Conservation (phyloP, 345 rosid genomes). For the Eucalyptus pauciflora region DNA sequence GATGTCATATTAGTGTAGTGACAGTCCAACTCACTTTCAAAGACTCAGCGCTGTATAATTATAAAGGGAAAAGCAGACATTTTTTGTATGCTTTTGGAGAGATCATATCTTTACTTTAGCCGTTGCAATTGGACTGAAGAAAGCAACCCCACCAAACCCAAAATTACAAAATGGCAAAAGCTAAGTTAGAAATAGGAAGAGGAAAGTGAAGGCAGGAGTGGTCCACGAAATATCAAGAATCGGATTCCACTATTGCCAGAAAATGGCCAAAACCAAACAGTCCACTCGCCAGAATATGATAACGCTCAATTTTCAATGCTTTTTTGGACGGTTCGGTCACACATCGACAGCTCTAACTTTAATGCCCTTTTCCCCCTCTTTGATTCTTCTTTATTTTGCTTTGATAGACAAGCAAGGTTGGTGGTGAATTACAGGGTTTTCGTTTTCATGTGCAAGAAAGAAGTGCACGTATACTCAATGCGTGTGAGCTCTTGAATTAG, state of each 20-base stretch:
- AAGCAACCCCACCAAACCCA: not conserved
- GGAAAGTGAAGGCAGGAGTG: not conserved
- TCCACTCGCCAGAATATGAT: not conserved
- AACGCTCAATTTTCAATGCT: not conserved
- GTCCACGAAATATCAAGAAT: not conserved
- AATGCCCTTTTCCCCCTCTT: not conserved
- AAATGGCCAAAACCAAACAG: not conserved
- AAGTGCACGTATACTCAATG: not conserved
- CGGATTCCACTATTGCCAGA: not conserved
- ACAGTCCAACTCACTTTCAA: not conserved
- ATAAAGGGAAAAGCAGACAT: not conserved
- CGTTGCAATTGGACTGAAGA: not conserved
- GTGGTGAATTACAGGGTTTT: not conserved
- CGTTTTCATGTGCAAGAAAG: not conserved
- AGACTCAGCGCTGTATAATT: not conserved
- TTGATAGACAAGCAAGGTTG: not conserved
- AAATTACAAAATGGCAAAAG: not conserved
- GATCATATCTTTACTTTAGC: not conserved
- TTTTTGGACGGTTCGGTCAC: not conserved
- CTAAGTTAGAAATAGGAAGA: not conserved
- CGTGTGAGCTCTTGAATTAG: not conserved
- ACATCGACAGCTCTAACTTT: not conserved
- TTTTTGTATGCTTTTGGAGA: not conserved
- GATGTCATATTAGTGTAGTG: not conserved
- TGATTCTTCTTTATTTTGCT: not conserved